Evolutionary conservation across 2,329 filamentous ascomycete genomes (phyloP).

Genomic region (Claviceps citrina): DNA sequence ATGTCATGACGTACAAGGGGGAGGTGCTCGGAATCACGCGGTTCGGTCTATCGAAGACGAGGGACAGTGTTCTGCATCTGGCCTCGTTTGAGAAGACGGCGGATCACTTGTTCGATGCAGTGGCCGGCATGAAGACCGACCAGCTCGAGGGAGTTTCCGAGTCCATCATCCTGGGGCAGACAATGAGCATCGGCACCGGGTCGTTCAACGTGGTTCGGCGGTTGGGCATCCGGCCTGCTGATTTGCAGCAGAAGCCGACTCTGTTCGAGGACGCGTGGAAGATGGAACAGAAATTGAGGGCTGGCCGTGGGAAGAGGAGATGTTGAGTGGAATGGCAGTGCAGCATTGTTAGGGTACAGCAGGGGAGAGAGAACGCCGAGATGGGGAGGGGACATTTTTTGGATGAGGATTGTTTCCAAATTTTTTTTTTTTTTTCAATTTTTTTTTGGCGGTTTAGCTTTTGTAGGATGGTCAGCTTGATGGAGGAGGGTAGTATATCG

Average conservation of each 20-base stretch:
- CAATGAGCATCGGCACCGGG: constrained; percentile 79
- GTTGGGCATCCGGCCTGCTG: constrained; percentile 47
- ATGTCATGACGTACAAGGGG: constrained; percentile 98
- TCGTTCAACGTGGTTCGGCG: constrained; percentile 77
- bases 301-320: too few relatives aligned
- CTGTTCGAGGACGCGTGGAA: constrained; percentile 57
- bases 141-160: constrained; percentile 86
- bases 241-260: constrained; percentile 44
- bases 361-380: too few relatives aligned
- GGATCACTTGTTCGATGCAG: constrained; percentile 91
- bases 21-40: constrained; percentile 93
- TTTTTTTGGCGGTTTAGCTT: too few relatives aligned
- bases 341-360: too few relatives aligned
- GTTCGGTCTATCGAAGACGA: constrained; percentile 91
- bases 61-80: constrained; percentile 82
- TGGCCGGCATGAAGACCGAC: constrained; percentile 81
- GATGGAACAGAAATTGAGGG: constrained; percentile 8
- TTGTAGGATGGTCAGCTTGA: too few relatives aligned
- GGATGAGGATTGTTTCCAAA: too few relatives aligned
- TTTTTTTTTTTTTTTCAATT: too few relatives aligned
- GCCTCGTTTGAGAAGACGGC: constrained; percentile 97
- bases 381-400: too few relatives aligned
- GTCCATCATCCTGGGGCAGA: constrained; percentile 97
- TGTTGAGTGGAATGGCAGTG: too few relatives aligned
- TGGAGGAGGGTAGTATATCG: too few relatives aligned